A percentile compares a stretch with the other conserved stretches of the same genome.
These are phyloP conservation scores for Suillus spraguei DNA, from an alignment of 768 basidiomycete genomes.

Conservation along the genomic window DNA sequence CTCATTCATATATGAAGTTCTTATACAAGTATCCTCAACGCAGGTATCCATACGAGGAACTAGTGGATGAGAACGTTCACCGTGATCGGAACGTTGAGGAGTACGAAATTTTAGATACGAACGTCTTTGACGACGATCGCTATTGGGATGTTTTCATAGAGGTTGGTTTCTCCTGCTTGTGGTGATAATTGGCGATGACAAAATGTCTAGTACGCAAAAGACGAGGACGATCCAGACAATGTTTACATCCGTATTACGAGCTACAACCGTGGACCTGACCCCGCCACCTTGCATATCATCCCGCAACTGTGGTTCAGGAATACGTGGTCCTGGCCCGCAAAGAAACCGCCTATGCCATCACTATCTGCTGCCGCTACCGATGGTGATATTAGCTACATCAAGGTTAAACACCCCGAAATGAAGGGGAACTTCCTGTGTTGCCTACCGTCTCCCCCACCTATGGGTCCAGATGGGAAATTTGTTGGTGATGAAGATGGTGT, in stretches of 20 bases:
- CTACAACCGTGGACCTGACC: slow-evolving; percentile 96
- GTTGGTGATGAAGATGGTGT: slow-evolving; percentile 63
- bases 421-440: slow-evolving; percentile 85
- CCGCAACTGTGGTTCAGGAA: slow-evolving; percentile 98
- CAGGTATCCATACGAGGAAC: slow-evolving; percentile 90
- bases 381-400: slow-evolving; percentile 59
- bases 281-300: slow-evolving; percentile 90
- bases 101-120: slow-evolving; percentile 93
- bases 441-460: slow-evolving; percentile 90
- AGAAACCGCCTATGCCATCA: slow-evolving; percentile 66
- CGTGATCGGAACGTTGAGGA: slow-evolving; percentile 86
- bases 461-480: slow-evolving; percentile 68
- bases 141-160: slow-evolving; percentile 99
- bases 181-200: slow-evolving; percentile 13
- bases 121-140: slow-evolving; percentile 85
- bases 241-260: slow-evolving; percentile 92
- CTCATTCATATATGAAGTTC: slow-evolving; percentile 99
- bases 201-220: slow-evolving; percentile 86
- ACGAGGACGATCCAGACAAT: slow-evolving; percentile 86
- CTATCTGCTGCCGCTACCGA: slow-evolving; percentile 55
- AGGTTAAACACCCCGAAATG: slow-evolving; percentile 72
- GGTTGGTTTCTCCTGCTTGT: slow-evolving; percentile 47
- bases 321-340: slow-evolving; percentile 92
- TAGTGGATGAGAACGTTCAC: slow-evolving; percentile 82
- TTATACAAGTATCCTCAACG: slow-evolving; percentile 98